A percentile compares a stretch with the other conserved stretches of the same genome.
These are phyloP conservation scores for Leccinum subtestaceum DNA, from an alignment of 768 basidiomycete species.

Conservation along the genomic window DNA sequence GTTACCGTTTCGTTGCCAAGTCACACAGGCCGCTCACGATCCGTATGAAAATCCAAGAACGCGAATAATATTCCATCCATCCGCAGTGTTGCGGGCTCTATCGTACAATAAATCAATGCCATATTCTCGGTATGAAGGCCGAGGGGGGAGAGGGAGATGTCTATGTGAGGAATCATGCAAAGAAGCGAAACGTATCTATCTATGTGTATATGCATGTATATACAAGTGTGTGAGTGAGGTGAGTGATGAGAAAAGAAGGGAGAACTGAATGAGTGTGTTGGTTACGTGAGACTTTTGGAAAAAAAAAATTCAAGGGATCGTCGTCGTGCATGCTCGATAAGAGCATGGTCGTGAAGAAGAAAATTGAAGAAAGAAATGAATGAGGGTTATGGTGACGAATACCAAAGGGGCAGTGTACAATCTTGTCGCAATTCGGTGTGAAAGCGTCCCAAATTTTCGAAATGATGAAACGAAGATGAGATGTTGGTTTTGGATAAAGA, in stretches of 20 bases:
- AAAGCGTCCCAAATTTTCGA: slow-evolving; percentile 24
- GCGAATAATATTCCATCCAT: slow-evolving; percentile 34
- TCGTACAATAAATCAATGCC: slow-evolving; percentile 38
- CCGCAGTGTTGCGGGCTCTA: slow-evolving; percentile 24
- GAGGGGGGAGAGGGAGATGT: slow-evolving; percentile 17
- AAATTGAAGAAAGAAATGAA: background rate
- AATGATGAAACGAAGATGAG: slow-evolving; percentile 3
- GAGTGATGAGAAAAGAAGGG: slow-evolving; percentile 11
- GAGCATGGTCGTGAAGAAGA: slow-evolving; percentile 16
- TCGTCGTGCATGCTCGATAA: slow-evolving; percentile 19
- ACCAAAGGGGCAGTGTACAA: slow-evolving; percentile 14
- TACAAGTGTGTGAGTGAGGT: slow-evolving; percentile 33
- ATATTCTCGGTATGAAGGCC: slow-evolving; percentile 23
- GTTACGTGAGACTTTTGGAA: slow-evolving; percentile 11
- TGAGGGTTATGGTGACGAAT: background rate
- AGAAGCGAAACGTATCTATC: slow-evolving; percentile 27
- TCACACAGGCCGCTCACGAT: background rate
- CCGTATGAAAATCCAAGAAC: slow-evolving; percentile 22
- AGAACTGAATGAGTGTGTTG: slow-evolving; percentile 25
- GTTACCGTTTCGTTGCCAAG: slow-evolving; percentile 20
- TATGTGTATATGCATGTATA: slow-evolving; percentile 39
- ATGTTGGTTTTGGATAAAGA: background rate
- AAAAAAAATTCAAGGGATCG: slow-evolving; percentile 17
- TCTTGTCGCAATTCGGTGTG: slow-evolving; percentile 12
- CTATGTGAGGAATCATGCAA: slow-evolving; percentile 31